Evolutionary conservation across 1,284 basidiomycete genomes (phyloP).

Genomic region (Rhodotorula sp.): DNA sequence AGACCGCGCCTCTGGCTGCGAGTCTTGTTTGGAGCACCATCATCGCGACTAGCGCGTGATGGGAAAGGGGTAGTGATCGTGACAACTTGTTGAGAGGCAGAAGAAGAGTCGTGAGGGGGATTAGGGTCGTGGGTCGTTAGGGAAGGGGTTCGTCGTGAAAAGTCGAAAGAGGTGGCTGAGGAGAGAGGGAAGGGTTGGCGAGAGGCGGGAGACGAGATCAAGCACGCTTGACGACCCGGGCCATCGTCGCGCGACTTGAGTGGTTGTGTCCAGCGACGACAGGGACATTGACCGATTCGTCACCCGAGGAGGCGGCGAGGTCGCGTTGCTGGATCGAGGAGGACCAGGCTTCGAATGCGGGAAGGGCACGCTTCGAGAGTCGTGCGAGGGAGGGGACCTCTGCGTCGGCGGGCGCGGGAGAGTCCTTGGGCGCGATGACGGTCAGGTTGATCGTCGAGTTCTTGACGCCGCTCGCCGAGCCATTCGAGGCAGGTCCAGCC

Average conservation of each 20-base stretch:
- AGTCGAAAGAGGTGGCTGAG: not conserved
- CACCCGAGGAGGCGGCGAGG: not conserved
- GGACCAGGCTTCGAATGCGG: conserved; percentile 16
- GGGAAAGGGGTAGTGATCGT: not conserved
- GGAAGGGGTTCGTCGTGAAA: no score
- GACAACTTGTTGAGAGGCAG: no score
- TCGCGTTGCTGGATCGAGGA: conserved; percentile 5
- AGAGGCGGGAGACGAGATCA: no score
- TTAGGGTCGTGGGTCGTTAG: no score
- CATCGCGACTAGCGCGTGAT: conserved; percentile 31
- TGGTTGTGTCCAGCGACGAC: conserved; percentile 13
- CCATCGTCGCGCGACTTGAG: conserved; percentile 1
- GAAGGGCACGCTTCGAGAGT: conserved; percentile 11
- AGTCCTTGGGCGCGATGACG: conserved; percentile 28
- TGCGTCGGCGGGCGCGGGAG: not conserved
- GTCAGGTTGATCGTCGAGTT: conserved; percentile 39
- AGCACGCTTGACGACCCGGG: not conserved
- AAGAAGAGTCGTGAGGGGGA: no score
- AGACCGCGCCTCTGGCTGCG: conserved; percentile 31
- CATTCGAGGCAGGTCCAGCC: not conserved
- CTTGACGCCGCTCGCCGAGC: conserved; percentile 29
- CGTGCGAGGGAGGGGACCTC: conserved; percentile 25
- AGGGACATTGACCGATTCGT: not conserved
- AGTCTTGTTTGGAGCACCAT: conserved; percentile 6
- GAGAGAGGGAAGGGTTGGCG: not conserved